Conservation (phyloP, 495 filamentous ascomycete genomes). For the Rhizodiscina lignyota region DNA sequence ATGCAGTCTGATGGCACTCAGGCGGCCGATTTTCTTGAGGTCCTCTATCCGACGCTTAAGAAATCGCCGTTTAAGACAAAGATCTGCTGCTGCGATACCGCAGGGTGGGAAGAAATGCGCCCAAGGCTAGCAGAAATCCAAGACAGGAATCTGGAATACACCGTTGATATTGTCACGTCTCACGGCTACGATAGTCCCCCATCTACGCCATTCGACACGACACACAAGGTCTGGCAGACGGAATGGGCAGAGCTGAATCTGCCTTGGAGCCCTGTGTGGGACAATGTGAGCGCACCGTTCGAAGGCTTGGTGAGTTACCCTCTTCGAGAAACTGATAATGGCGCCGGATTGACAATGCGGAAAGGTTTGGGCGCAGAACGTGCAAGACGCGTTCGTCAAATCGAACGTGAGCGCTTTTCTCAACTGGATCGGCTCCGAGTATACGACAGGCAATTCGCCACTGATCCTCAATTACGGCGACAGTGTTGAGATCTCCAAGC, state of each 20-base stretch:
- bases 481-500: slow-evolving; percentile 25
- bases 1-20: slow-evolving; percentile 9
- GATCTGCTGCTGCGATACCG: slow-evolving; percentile 12
- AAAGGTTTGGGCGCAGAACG: slow-evolving; percentile 39
- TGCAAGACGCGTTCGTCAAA: slow-evolving; percentile 26
- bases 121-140: not conserved
- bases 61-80: slow-evolving; percentile 1
- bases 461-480: slow-evolving; percentile 22
- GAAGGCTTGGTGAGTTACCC: slow-evolving; percentile 39
- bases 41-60: slow-evolving; percentile 12
- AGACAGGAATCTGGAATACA: not conserved
- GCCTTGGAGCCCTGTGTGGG: slow-evolving; percentile 31
- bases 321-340: no score
- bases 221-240: slow-evolving; percentile 30
- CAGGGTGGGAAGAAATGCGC: slow-evolving; percentile 6
- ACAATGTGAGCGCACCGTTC: slow-evolving; percentile 23
- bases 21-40: slow-evolving; percentile 12
- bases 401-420: slow-evolving; percentile 31
- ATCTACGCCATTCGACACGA: not conserved
- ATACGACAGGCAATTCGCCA: slow-evolving; percentile 6
- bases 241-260: slow-evolving; percentile 34
- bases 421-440: slow-evolving; percentile 33
- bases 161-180: not conserved
- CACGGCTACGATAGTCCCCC: not conserved
- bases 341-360: no score